Conservation (phyloP, 2,329 filamentous ascomycete genomes). For the Ceratocystis cubensis region DNA sequence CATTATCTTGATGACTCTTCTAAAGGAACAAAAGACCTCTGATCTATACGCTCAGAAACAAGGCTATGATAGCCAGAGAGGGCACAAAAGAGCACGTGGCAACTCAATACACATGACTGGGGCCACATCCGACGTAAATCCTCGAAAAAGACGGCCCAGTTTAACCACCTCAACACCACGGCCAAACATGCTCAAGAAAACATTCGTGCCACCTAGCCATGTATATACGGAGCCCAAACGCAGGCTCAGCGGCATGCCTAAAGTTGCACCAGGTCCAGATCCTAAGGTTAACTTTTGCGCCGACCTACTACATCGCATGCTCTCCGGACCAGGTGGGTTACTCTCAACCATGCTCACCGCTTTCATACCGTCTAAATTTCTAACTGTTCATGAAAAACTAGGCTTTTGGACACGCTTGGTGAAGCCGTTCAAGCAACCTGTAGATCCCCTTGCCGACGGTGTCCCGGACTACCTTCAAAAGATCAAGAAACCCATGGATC, state of each 20-base stretch:
- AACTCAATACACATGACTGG: conserved; percentile 13
- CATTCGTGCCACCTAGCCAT: conserved; percentile 24
- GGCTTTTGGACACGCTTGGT: conserved; percentile 56
- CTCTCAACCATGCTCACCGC: neutral
- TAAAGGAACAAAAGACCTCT: conserved; percentile 27
- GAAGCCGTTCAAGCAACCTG: conserved; percentile 47
- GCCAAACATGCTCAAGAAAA: conserved; percentile 23
- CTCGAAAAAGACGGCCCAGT: conserved; percentile 28
- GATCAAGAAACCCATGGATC: conserved; percentile 49
- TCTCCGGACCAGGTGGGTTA: conserved; percentile 44
- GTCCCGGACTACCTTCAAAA: conserved; percentile 51
- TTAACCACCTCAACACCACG: conserved; percentile 26
- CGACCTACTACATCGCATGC: conserved; percentile 46
- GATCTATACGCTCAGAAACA: neutral
- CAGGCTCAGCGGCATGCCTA: conserved; percentile 14
- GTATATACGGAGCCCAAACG: conserved; percentile 25
- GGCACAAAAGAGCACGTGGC: conserved; percentile 15
- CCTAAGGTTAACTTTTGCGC: conserved; percentile 45
- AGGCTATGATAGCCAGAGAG: conserved; percentile 15
- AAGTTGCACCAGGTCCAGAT: conserved; percentile 17
- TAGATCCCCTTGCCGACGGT: conserved; percentile 43
- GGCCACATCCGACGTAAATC: conserved; percentile 21
- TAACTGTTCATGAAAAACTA: conserved; percentile 24
- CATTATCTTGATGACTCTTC: conserved; percentile 49
- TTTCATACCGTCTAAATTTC: neutral